Base-by-base conservation (phyloP, 768 basidiomycete genomes). In the Russula dissimulans region DNA sequence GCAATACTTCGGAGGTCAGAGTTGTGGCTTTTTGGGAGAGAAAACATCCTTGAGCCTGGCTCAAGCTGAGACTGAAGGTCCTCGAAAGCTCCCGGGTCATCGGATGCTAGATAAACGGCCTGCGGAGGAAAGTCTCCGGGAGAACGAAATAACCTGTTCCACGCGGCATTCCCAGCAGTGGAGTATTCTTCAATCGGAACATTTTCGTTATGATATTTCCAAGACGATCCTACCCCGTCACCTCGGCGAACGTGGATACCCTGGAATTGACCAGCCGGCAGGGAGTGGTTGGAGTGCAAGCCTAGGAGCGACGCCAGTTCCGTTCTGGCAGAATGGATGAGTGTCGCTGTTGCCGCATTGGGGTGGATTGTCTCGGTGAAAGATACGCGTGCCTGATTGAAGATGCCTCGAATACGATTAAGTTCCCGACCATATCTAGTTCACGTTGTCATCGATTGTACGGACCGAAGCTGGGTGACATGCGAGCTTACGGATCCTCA, bases 171-270 rank as follows among this genome's bases (percentile, higher is more conserved):
- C 2, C 77, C 75, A 17, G 77, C 78, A 17, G 76, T 64, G 26
- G 77, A 69, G 66, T 75, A 89, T 45, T 81, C 76, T 41, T 74
- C 63, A 29, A 79, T 64, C 1, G 84, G 81, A 15, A 88, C 74
- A 67, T 79, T 75, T 5, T 71, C 65, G 47, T 73, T 69, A 36
- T 72, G 74, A 60, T 76, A 80, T 34, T 71, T 67, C 65, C 75
- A 81, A 5, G 79, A 80, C 10, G 68, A 61, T 12, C 81, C 76
- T 50, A 73, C 70, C 6, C 77, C 75, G 71, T 87, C 85, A 14
- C 86, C 86, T 46, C 79, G 78, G 38, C 86, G 81, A 60, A 87
- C 76, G 68, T 89, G 84, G 12, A 82, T 74, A n/a, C 78, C 76
- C 45, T 83, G 66, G 68, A 86, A 86, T 4, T 70, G 67, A 31